Evolutionary conservation across 352 stramenopile species (phyloP), one percentile per base, ranked within the genome.

Genomic region (Phytophthora melonis): DNA sequence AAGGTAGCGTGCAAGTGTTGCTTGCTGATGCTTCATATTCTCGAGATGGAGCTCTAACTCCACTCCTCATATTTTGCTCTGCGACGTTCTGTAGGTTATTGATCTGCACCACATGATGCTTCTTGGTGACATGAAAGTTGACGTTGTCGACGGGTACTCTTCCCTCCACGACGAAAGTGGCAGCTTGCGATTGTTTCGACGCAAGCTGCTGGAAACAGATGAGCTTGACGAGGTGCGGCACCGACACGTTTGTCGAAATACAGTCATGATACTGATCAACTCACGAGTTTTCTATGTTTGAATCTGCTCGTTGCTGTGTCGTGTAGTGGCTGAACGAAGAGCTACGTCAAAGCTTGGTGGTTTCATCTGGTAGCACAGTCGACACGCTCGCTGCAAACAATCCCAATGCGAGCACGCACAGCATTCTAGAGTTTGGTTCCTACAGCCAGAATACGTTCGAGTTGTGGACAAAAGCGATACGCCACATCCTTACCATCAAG

Each of bases 121-220:
- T 59, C 83, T 96, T 36, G 81, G 89, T 1, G 85, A 95, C n/a
- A 92, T 96, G 87, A 90, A 91, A 69, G 89, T 96, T n/a, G 89
- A 96, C 23, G 86, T 87, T 5, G 71, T 82, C 7, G 75, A 72
- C 14, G 53, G 64, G 1, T 73, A 86, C 8, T 66, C 59, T 0
- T 68, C 77, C 5, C 62, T 62, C 10, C 65, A 79, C n/a, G 71
- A 79, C 16, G 74, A 70, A 6, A 73, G 73, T 45, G 58, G 62
- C 23, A 87, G 62, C 23, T 66, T 74, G 23, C 82, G 89, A 3
- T 64, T 95, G 0, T 96, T 96, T 54, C 87, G 78, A 13, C 87
- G 87, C n/a, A 92, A 89, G 47, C 45, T 96, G 3, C 47, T 95
- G 18, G 86, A 95, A 77, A 91, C 83, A 8, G 86, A 95, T 57